These are phyloP conservation scores for Solanum hybrid DNA, from an alignment of 305 asterid genomes.

Conservation along the genomic window DNA sequence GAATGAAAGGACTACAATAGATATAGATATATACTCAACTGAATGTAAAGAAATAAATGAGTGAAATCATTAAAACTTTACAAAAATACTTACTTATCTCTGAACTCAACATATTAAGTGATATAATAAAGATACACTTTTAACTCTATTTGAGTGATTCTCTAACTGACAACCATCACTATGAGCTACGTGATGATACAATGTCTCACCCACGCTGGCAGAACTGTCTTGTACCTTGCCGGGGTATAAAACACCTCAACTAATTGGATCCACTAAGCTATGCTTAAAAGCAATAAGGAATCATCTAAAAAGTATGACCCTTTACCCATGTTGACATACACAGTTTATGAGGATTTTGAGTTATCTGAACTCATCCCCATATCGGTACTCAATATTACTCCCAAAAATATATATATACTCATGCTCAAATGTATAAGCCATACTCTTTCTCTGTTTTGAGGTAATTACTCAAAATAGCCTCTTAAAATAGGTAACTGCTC, in stretches of 20 bases:
- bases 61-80: background rate
- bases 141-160: background rate
- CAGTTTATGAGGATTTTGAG: background rate
- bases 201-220: background rate
- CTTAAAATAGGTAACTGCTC: background rate
- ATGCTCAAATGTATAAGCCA: background rate
- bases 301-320: background rate
- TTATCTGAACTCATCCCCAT: background rate
- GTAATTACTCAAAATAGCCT: background rate
- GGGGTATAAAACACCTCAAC: background rate
- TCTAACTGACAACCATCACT: background rate
- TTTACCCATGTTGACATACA: background rate
- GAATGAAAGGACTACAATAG: background rate
- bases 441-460: background rate
- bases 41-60: too few relatives aligned
- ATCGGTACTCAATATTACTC: background rate
- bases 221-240: too few relatives aligned
- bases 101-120: too few relatives aligned
- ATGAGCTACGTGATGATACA: background rate
- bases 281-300: background rate
- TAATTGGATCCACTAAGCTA: background rate
- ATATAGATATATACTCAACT: background rate
- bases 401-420: background rate
- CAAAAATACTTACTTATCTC: background rate
- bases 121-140: too few relatives aligned